A percentile compares a stretch with the other conserved stretches of the same genome.
Evolutionary conservation across 768 basidiomycete species (phyloP).

Genomic region (Lactarius tabidus): DNA sequence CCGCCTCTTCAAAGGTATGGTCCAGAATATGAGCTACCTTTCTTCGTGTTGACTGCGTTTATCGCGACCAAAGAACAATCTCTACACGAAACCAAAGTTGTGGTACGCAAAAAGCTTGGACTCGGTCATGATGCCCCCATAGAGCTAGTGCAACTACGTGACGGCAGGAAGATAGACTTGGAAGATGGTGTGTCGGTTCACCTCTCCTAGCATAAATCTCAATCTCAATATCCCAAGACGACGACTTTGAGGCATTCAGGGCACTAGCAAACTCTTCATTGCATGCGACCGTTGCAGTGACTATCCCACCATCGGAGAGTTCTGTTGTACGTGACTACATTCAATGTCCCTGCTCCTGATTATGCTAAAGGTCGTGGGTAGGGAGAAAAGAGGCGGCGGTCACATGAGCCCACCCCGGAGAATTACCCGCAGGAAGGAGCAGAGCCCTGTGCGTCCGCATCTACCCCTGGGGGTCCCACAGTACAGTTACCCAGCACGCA

Average conservation of each 20-base stretch:
- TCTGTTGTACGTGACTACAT: conserved; percentile 1
- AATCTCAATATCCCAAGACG: conserved; percentile 43
- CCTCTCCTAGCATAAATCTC: background rate
- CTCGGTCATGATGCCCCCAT: conserved; percentile 38
- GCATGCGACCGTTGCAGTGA: conserved; percentile 21
- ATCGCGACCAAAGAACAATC: conserved; percentile 47
- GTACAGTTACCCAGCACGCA: background rate
- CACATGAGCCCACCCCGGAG: background rate
- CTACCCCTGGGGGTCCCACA: background rate
- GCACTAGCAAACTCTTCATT: conserved; percentile 39
- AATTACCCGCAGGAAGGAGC: background rate
- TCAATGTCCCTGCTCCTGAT: too few species aligned
- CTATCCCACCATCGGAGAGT: background rate
- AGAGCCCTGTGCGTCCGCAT: background rate
- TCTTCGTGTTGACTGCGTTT: conserved; percentile 15
- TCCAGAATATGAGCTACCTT: conserved; percentile 1
- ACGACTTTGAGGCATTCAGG: conserved; percentile 73
- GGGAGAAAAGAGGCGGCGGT: background rate
- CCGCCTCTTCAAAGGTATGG: conserved; percentile 47
- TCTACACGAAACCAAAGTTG: conserved; percentile 51
- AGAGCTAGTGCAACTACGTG: conserved; percentile 50
- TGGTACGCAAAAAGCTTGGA: conserved; percentile 59
- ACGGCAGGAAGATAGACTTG: conserved; percentile 54
- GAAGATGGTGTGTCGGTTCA: conserved; percentile 59
- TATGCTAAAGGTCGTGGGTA: background rate